Evolutionary conservation across 1,139 yeast species (phyloP), one percentile per base, ranked within the genome.

Genomic region (Nadsonia starkeyi-henricii): DNA sequence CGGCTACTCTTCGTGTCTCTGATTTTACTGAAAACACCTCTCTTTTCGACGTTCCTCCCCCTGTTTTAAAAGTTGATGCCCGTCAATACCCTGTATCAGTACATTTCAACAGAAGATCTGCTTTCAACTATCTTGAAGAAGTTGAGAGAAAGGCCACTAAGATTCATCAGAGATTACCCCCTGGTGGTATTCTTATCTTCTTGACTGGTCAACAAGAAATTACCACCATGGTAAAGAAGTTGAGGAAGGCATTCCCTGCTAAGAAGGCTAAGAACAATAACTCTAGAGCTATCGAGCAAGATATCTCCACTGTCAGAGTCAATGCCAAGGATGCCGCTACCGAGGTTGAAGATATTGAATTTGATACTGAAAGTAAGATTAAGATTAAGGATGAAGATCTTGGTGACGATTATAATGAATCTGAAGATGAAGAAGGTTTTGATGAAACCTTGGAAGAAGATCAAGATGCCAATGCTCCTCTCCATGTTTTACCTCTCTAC

Each of bases 121-220:
- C 78, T 1, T 77, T 69, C 54, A 81, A 89, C 53, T 93, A 91
- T 60, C 70, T 82, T 42, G 96, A 85, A 42, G 97, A 91, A 60
- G 93, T 95, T 0, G 85, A 79, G 59, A 77, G 76, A 54, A 93
- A 91, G 61, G 73, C 95, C 0, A 78, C 86, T 57, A 89, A 91
- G 60, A 89, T 93, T 49, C 99, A 93, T 60, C 77, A 75, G 55
- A 73, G 74, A 52, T 71, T 93, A 42, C 98, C 98, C 1, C 89
- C 89, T 2, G 99, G 99, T 42, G 96, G 96, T 1, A 91, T 93
- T 42, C 72, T 93, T 54, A 75, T 93, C 8, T 93, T 93, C 62
- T 68, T 93, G 62, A 93, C 98, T 0, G 97, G 98, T 55, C 96
- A 89, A 61, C 83, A 84, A 55, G 99, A 93, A 62, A 93, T 93